Evolutionary conservation across 1,139 yeast species (phyloP).

Genomic region (Waltiozyma sp.): DNA sequence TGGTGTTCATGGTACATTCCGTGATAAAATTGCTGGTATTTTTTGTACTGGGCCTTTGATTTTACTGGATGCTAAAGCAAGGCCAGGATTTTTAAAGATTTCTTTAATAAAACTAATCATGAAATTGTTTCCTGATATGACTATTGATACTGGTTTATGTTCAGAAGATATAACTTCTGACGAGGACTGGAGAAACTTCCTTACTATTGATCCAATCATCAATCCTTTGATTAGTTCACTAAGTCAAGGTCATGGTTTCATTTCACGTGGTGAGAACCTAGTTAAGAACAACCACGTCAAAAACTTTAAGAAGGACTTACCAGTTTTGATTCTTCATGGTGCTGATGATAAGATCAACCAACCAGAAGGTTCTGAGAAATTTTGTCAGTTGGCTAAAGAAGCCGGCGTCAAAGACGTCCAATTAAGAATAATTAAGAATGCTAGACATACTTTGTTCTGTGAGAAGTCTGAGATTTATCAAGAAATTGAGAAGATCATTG

Average conservation of each 20-base stretch:
- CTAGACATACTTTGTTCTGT: slow-evolving; percentile 34
- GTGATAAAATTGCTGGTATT: slow-evolving; percentile 42
- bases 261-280: slow-evolving; percentile 48
- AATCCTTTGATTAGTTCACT: slow-evolving; percentile 35
- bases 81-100: slow-evolving; percentile 41
- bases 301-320: slow-evolving; percentile 27
- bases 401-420: slow-evolving; percentile 19
- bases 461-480: slow-evolving; percentile 32
- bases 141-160: slow-evolving; percentile 46
- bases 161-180: slow-evolving; percentile 48
- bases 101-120: slow-evolving; percentile 37
- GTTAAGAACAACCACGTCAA: slow-evolving; percentile 31
- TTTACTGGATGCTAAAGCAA: slow-evolving; percentile 42
- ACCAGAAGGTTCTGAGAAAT: slow-evolving; percentile 39
- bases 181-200: slow-evolving; percentile 33
- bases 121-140: slow-evolving; percentile 38
- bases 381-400: slow-evolving; percentile 26
- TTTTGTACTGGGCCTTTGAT: slow-evolving; percentile 63
- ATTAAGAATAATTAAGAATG: slow-evolving; percentile 18
- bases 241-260: slow-evolving; percentile 51
- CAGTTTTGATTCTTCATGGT: slow-evolving; percentile 47
- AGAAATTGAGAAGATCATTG: slow-evolving; percentile 3
- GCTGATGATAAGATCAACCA: slow-evolving; percentile 42
- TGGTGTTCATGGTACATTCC: slow-evolving; percentile 52
- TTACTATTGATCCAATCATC: slow-evolving; percentile 33